A percentile compares a stretch with the other conserved stretches of the same genome.
These are phyloP conservation scores for Davidsoniella virescens DNA, from an alignment of 2,329 filamentous ascomycete genomes.

Conservation along the genomic window DNA sequence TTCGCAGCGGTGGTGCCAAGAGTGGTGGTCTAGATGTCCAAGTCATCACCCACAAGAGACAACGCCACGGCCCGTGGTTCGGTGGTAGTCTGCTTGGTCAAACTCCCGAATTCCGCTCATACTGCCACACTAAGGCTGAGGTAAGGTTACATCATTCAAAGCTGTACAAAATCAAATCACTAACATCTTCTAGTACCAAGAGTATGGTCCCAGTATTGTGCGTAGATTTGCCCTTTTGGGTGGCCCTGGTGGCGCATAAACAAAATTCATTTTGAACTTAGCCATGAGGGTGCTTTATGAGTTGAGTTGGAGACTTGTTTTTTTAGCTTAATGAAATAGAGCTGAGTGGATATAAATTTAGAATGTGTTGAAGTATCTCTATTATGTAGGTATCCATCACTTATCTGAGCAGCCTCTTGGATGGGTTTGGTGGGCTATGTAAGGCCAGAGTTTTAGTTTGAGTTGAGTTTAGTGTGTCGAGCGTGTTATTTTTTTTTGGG, in stretches of 20 bases:
- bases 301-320: neutral
- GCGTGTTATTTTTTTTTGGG: slow-evolving; percentile 8
- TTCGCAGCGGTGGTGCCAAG: slow-evolving; percentile 76
- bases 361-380: too few species aligned
- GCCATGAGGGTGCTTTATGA: too few species aligned
- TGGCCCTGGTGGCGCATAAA: slow-evolving; percentile 67
- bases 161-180: slow-evolving; percentile 3
- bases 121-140: slow-evolving; percentile 87
- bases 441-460: too few species aligned
- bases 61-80: slow-evolving; percentile 96
- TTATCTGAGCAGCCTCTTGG: neutral
- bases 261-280: neutral
- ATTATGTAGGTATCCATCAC: too few species aligned
- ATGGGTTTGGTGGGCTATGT: neutral
- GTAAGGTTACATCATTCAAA: slow-evolving; percentile 23
- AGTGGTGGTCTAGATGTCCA: slow-evolving; percentile 92
- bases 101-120: slow-evolving; percentile 95
- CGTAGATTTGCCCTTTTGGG: slow-evolving; percentile 85
- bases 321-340: neutral
- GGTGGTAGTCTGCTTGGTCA: slow-evolving; percentile 91
- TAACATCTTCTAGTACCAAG: slow-evolving; percentile 53
- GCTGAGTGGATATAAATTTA: too few species aligned
- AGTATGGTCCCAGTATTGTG: slow-evolving; percentile 90
- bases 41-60: slow-evolving; percentile 93
- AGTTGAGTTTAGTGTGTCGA: slow-evolving; percentile 9